Evolutionary conservation across 352 stramenopile species (phyloP).

Genomic region (Phytopythium boreale): DNA sequence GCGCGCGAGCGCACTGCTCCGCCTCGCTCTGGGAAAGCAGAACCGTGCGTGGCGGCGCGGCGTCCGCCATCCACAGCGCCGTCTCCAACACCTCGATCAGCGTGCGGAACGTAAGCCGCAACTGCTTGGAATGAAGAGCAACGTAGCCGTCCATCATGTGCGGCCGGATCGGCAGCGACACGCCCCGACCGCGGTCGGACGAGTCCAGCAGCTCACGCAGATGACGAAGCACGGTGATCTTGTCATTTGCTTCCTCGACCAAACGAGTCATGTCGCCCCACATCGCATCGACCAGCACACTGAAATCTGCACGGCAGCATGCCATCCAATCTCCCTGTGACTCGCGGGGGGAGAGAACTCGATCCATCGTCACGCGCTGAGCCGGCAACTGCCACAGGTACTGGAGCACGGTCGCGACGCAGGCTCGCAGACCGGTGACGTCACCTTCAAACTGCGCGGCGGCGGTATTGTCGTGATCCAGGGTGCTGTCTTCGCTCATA

Average conservation of each 20-base stretch:
- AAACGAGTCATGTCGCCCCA: slow-evolving; percentile 44
- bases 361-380: slow-evolving; percentile 17
- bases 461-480: neutral
- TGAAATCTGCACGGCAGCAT: slow-evolving; percentile 9
- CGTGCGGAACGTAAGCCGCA: slow-evolving; percentile 36
- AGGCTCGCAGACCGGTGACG: slow-evolving; percentile 34
- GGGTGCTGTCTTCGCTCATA: neutral
- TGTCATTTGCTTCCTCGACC: slow-evolving; percentile 39
- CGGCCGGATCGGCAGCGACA: slow-evolving; percentile 22
- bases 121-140: slow-evolving; percentile 49
- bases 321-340: neutral
- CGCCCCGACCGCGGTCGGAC: slow-evolving; percentile 8
- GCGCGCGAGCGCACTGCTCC: slow-evolving; percentile 35
- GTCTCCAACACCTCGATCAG: slow-evolving; percentile 41
- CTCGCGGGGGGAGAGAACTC: neutral
- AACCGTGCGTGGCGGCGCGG: slow-evolving; percentile 20
- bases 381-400: slow-evolving; percentile 39
- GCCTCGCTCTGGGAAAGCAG: slow-evolving; percentile 33
- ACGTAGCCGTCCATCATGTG: slow-evolving; percentile 40
- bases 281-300: slow-evolving; percentile 29
- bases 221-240: slow-evolving; percentile 36
- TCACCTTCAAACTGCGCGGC: slow-evolving; percentile 20
- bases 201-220: slow-evolving; percentile 34
- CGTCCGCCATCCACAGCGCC: slow-evolving; percentile 34
- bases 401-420: slow-evolving; percentile 30